Base-by-base conservation (phyloP, 208 protist species). In the Acanthamoeba castellanii region DNA sequence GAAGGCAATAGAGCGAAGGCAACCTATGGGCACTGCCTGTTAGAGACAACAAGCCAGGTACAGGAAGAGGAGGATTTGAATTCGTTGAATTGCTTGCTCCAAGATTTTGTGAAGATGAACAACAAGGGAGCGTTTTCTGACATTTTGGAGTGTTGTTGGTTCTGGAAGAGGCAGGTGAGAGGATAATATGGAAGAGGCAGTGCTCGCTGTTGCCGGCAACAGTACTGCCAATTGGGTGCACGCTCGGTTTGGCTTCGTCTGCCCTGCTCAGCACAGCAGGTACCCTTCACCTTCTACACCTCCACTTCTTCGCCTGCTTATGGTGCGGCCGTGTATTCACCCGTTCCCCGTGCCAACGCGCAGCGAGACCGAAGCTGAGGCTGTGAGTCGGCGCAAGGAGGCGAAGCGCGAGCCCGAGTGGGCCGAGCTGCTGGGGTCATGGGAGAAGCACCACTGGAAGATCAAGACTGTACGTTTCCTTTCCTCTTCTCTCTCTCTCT, bases 391-490 rank as follows among this genome's bases (percentile, higher is more conserved):
- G 37, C 72, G 42, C 72, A 81, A 81, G 72, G 72, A 81, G 72
- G 72, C 37, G 4, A 27, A 20, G 16, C 72, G 37, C 14, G 42
- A 42, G 72, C 72, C 72, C 20, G 14, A 50, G 72, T 81, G 72
- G 72, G 37, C 20, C 37, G 72, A 81, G 42, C 20, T 81, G 3
- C 72, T 81, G 27, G 37, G 11, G 14, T 14, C 16, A 1, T 81
- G 72, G 72, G 72, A 81, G 37, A 42, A 27, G 72, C 72, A 81
- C 18, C 37, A 81, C 20, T 81, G 72, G 72, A 81, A 81, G 37
- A 27, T 8, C 37, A 81, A 81, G 72, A 81, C 72, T 1, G 72
- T 81, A n/a, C 30, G 70, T 1, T 45, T 9, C 11, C 64, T 18
- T 3, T 20, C 9, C 9, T n/a, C 34, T n/a, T 42, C 37, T 42